Evolutionary conservation across 805 yeast genomes (phyloP), one percentile per base, ranked within the genome.

Genomic region (Saturnispora sanitii): DNA sequence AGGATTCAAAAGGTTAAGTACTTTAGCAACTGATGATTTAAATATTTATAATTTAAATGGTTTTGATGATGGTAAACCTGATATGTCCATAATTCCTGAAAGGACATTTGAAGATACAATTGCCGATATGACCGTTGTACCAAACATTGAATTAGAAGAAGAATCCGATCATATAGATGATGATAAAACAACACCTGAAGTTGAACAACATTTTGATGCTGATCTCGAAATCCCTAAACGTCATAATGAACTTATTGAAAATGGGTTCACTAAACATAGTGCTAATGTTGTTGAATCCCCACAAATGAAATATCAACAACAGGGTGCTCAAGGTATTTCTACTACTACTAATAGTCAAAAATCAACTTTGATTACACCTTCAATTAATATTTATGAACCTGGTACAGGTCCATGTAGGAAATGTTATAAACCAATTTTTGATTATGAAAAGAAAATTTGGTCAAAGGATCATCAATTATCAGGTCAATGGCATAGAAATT

Each of bases 401-500:
- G 92, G 90, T 0, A 63, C 73, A 45, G 92, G 92, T 0, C 87
- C 87, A 13, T 90, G 97, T 57, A 75, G 96, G 43, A 67, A 71
- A 26, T 90, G 97, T 63, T 58, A 61, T 4, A 45, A 58, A 34
- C 65, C 60, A n/a, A 77, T 88, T 23, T 47, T 49, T 1, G 68
- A 76, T 1, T 45, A 48, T 8, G 59, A 57, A 38, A 84, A 80
- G 53, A 69, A 92, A 0, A 82, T 90, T 16, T 82, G 78, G 61
- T 84, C 95, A n/a, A 82, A 79, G 50, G 83, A 82, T 41, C 82
- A 79, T n/a, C 87, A 79, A 53, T 63, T 82, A 35, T 73, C 85
- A 1, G 97, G 96, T 0, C 90, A 87, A 56, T 92, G 97, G 97
- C 98, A 92, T 56, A 70, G 94, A 30, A 61, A 68, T 13, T 92